These are phyloP conservation scores for Acer negundo DNA, from an alignment of 345 rosid genomes.

Conservation along the genomic window DNA sequence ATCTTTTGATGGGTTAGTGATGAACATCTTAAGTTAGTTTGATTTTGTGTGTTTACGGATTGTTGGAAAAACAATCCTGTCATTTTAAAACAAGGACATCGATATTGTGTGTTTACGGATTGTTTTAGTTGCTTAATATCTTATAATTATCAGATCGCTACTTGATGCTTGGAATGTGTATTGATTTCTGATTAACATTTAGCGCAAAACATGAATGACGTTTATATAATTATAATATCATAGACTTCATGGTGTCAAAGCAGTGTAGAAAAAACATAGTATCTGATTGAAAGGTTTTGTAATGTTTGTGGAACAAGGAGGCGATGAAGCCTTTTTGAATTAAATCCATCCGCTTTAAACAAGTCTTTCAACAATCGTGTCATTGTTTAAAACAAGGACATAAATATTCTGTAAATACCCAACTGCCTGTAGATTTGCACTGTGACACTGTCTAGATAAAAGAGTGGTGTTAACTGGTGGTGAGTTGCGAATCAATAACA, in stretches of 20 bases:
- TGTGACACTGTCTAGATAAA: too few relatives aligned
- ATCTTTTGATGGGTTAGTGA: conserved; percentile 28
- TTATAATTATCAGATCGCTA: not conserved
- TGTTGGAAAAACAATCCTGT: too few relatives aligned
- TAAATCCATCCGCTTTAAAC: too few relatives aligned
- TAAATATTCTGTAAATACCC: too few relatives aligned
- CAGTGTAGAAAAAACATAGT: not conserved
- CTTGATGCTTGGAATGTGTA: conserved; percentile 14
- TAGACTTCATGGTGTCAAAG: not conserved
- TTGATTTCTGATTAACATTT: not conserved
- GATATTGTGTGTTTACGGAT: not conserved
- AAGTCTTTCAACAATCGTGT: too few relatives aligned
- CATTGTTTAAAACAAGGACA: too few relatives aligned
- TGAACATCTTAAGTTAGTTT: conserved; percentile 10
- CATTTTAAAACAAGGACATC: too few relatives aligned
- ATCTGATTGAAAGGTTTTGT: not conserved
- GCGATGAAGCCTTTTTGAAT: too few relatives aligned
- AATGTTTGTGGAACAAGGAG: not conserved
- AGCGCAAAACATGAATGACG: not conserved
- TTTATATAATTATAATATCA: not conserved
- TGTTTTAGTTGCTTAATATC: not conserved
- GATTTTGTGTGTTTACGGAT: not conserved
- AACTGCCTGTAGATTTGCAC: too few relatives aligned
- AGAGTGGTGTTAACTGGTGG: too few relatives aligned
- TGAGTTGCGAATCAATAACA: too few relatives aligned